Evolutionary conservation across 78 protist genomes (phyloP), one percentile per base, ranked within the genome.

Genomic region (Mantamonas sphyraenae): DNA sequence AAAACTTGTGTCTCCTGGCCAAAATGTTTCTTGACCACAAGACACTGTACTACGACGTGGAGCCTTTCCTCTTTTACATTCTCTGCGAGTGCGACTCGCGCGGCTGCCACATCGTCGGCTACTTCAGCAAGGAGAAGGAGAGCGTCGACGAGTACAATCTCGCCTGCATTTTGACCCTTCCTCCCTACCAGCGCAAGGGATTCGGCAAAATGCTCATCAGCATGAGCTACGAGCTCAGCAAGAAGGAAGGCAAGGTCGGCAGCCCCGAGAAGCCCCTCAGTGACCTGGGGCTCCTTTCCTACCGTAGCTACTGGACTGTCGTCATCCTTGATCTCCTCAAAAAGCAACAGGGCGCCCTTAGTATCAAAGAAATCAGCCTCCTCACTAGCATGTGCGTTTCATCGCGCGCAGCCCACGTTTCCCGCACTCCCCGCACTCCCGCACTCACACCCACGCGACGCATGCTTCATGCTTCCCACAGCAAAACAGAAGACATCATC

Each of bases 251-350:
- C 24, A 84, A 86, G 57, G 43, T 92, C 7, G 99, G 99, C 50
- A 74, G 97, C 26, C 99, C 99, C 1, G 99, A 97, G 74, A 82
- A 84, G 35, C 99, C 99, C 0, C 83, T 97, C 20, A 91, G 97
- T 0, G 99, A 97, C 55, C 80, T 97, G 1, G 99, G 99, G 24
- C 56, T 74, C 16, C 68, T 95, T 7, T 34, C 84, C 26, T 96
- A 88, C 76, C 73, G 86, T n/a, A 61, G 77, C 2, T 92, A 92
- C 81, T 92, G 96, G 96, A 47, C 53, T 47, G 28, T 19, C 28
- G 53, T 47, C 53, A 47, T 47, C 53, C 16, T 47, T 47, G 53
- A 47, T 47, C 12, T 47, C 16, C 53, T 47, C 53, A 12, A 47
- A 12, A 12, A 19, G 16, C 53, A 47, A 12, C 12, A 16, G 28